These are phyloP conservation scores for Rhodotorula sphaerocarpa DNA, from an alignment of 768 basidiomycete genomes.

Conservation along the genomic window DNA sequence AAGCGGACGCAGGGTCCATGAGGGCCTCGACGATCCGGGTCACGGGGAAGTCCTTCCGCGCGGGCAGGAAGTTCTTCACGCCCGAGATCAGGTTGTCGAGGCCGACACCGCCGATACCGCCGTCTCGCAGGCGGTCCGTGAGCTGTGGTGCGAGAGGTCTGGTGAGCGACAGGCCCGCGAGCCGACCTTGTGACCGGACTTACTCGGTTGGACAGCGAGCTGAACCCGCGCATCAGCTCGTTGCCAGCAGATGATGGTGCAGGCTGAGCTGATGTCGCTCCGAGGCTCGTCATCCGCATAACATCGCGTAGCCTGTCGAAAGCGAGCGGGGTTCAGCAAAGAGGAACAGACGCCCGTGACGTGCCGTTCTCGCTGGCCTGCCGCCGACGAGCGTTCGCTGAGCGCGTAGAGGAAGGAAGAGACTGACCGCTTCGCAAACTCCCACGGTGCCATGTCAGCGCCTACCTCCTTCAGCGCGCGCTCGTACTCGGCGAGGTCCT, in stretches of 20 bases:
- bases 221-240: slow-evolving; percentile 89
- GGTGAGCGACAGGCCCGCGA: neutral
- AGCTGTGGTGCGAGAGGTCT: slow-evolving; percentile 50
- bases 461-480: slow-evolving; percentile 74
- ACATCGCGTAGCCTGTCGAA: slow-evolving; percentile 68
- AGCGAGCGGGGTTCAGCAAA: too few relatives aligned
- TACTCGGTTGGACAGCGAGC: slow-evolving; percentile 79
- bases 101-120: slow-evolving; percentile 54
- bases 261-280: slow-evolving; percentile 50
- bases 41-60: slow-evolving; percentile 82
- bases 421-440: slow-evolving; percentile 67
- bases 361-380: too few relatives aligned
- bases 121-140: slow-evolving; percentile 84
- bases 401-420: neutral
- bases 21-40: slow-evolving; percentile 90
- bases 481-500: slow-evolving; percentile 80
- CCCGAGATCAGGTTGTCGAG: slow-evolving; percentile 93
- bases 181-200: too few relatives aligned
- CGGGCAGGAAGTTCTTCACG: slow-evolving; percentile 94
- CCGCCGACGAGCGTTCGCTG: too few relatives aligned
- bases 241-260: slow-evolving; percentile 52
- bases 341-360: too few relatives aligned
- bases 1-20: slow-evolving; percentile 92
- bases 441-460: slow-evolving; percentile 65
- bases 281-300: slow-evolving; percentile 75